A percentile compares a stretch with the other conserved stretches of the same genome.
Conservation (phyloP, 2,329 filamentous ascomycete species). For the Penicillium sp. region DNA sequence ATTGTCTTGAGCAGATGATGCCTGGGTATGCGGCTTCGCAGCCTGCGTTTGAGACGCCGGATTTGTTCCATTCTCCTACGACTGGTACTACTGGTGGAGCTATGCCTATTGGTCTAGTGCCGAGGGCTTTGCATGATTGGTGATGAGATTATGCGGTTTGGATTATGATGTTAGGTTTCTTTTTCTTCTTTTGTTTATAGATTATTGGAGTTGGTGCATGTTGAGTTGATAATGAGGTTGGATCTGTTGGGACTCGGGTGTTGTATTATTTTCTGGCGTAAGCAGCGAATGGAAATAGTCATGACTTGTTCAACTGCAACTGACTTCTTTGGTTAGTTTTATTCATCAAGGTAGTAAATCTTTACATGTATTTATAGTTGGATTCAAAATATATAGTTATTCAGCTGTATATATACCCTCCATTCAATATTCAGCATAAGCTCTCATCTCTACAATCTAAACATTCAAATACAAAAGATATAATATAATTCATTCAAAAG, state of each 20-base stretch:
- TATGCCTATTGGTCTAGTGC: conserved; percentile 24
- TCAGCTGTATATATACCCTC: not conserved
- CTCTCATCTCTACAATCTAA: no score
- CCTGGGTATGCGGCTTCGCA: conserved; percentile 20
- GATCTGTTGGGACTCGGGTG: not conserved
- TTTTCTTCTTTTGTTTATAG: not conserved
- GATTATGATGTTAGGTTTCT: no score
- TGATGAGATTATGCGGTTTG: conserved; percentile 7
- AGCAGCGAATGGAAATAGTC: not conserved
- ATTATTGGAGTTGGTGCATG: not conserved
- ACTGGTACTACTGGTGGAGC: conserved; percentile 19
- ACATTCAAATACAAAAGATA: not conserved
- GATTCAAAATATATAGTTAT: not conserved
- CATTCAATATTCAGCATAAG: not conserved
- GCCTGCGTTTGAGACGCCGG: conserved; percentile 15
- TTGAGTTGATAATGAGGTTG: not conserved
- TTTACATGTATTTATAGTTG: not conserved
- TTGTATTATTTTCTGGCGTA: not conserved
- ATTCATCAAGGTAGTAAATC: not conserved
- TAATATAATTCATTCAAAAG: no score
- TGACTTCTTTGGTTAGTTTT: not conserved
- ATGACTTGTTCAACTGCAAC: not conserved
- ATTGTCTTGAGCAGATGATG: conserved; percentile 27
- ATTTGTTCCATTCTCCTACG: conserved; percentile 17
- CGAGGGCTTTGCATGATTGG: conserved; percentile 26